Base-by-base conservation (phyloP, 257 asterid species). In the Gentiana straminea region DNA sequence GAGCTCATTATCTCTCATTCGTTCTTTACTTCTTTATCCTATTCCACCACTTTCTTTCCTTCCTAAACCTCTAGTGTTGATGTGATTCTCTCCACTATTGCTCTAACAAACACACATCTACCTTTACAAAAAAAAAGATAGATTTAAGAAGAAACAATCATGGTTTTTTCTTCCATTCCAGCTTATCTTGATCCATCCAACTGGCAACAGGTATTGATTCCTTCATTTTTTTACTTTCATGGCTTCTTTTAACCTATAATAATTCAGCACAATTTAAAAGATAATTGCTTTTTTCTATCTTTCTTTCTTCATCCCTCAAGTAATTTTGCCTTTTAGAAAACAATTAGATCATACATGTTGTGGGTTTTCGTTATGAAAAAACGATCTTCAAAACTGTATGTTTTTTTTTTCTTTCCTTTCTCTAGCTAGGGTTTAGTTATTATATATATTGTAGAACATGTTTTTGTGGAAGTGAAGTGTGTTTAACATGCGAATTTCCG, bases 101-200 rank as follows among this genome's bases (percentile, higher is more conserved):
- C 79, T 64, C 76, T 75, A 69, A 74, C 70, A 75, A 75, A 77
- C 69, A 24, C 24, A 24, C 72, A 68, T 64, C 70, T 66, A 69
- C 77, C 94, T 86, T 90, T 90, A 79, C 84, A 81, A 84, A 86
- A 86, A 86, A 79, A 70, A 64, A 73, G 64, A 58, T 69, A 83
- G 24, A 24, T 24, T 24, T 24, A 24, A 24, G 24, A 24, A 24
- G 24, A 72, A 71, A 73, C 59, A 76, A 77, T 81, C 66, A 91
- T 91, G 98, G 89, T 68, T 81, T 91, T 90, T 84, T 75, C 98
- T 61, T 82, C 98, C 68, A 73, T 91, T 75, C 96, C 91, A 57
- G 77, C 96, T 76, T 86, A 91, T 75, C 92, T 86, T 82, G 96
- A 90, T 90, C 77, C 92, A 32, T 69, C 96, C 89, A 86, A 90